Conservation (phyloP, 192 early-diverging fungal genomes). For the Cladochytrium replicatum region DNA sequence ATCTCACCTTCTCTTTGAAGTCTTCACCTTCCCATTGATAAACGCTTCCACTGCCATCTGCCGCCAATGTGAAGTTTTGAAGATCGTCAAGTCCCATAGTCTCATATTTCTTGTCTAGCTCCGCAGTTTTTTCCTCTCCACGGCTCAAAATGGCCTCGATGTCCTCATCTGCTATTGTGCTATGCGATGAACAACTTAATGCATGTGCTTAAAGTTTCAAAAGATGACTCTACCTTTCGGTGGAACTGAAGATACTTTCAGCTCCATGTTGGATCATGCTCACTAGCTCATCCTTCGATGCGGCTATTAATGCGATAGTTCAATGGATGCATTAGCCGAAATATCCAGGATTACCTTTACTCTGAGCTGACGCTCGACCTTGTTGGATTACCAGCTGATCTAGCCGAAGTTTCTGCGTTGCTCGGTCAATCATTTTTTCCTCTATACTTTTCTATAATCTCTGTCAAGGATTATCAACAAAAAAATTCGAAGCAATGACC, state of each 20-base stretch:
- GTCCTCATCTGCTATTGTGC: constrained; percentile 64
- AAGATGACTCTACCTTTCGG: constrained; percentile 27
- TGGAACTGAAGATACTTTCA: constrained; percentile 63
- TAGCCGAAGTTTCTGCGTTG: constrained; percentile 91
- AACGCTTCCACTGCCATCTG: constrained; percentile 52
- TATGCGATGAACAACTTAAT: constrained; percentile 8
- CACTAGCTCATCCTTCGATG: constrained; percentile 76
- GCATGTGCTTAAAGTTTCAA: too few relatives aligned
- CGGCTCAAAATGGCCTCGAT: constrained; percentile 74
- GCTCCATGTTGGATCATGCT: constrained; percentile 98
- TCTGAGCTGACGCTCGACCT: constrained; percentile 63
- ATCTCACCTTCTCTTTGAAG: constrained; percentile 69
- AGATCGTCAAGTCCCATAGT: constrained; percentile 88
- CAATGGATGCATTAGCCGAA: not conserved
- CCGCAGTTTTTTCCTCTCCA: constrained; percentile 79
- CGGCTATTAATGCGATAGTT: constrained; percentile 17
- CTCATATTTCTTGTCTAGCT: constrained; percentile 83
- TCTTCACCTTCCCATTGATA: constrained; percentile 97
- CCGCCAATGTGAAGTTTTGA: constrained; percentile 70
- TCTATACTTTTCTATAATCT: constrained; percentile 71
- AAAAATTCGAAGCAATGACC: not conserved
- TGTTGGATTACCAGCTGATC: constrained; percentile 99
- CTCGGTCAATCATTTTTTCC: constrained; percentile 93
- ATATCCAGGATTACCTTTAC: constrained; percentile 37
- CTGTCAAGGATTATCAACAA: not conserved